Evolutionary conservation across 2,329 filamentous ascomycete species (phyloP).

Genomic region (Xylariaceae sp.): DNA sequence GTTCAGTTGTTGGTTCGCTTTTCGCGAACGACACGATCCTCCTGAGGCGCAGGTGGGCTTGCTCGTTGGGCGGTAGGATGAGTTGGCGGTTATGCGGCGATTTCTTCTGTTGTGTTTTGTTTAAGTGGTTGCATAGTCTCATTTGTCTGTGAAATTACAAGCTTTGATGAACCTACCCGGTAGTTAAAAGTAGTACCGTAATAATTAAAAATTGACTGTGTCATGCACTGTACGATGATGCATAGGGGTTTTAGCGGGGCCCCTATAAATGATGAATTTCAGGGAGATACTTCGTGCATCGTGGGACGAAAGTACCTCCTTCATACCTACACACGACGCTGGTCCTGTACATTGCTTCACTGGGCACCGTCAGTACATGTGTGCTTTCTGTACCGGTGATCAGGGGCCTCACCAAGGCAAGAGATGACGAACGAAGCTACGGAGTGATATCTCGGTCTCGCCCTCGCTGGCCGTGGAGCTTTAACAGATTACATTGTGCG

Average conservation of each 20-base stretch:
- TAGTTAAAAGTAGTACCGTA: too few relatives aligned
- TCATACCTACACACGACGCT: not conserved
- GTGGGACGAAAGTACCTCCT: too few relatives aligned
- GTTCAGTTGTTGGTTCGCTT: not conserved
- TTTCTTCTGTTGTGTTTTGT: not conserved
- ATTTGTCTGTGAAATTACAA: not conserved
- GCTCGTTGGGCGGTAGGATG: not conserved
- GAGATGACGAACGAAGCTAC: conserved; percentile 9
- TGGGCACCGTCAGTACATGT: not conserved
- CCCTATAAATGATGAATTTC: not conserved
- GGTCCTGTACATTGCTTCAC: not conserved
- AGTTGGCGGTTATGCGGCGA: not conserved
- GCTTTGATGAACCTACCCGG: not conserved
- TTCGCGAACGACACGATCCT: not conserved
- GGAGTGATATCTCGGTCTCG: not conserved
- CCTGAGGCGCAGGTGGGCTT: not conserved
- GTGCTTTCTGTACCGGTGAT: not conserved
- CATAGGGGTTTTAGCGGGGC: not conserved
- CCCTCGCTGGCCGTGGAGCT: conserved; percentile 5
- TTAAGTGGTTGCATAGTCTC: too few relatives aligned
- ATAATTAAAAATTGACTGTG: too few relatives aligned
- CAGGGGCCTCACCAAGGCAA: not conserved
- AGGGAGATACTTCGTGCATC: not conserved
- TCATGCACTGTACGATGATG: not conserved
- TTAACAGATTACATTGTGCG: conserved; percentile 2